phyloP scores from a whole-genome alignment of 257 asterid species.

The Ligustrum vulgare region DNA sequence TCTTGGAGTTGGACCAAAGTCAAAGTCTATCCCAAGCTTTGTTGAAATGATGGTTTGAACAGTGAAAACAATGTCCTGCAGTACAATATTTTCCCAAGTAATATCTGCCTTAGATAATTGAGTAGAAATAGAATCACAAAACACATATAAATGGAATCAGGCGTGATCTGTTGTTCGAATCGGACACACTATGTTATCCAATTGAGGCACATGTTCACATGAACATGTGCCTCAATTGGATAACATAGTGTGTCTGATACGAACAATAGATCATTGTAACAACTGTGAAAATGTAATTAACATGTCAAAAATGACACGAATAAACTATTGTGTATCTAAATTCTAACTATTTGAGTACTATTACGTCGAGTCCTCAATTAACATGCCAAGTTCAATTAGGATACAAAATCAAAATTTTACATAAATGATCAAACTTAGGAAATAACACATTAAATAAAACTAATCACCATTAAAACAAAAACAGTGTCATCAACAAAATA shows the following conservation, averaged over 20 bases:
- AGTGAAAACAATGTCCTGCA: constrained; percentile 74
- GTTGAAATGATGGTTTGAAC: constrained; percentile 87
- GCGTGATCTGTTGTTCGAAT: too few species aligned
- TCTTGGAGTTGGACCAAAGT: constrained; percentile 65
- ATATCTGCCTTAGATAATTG: background rate
- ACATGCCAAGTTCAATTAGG: background rate
- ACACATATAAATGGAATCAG: constrained; percentile 9
- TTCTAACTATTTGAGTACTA: constrained; percentile 4
- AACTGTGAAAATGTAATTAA: background rate
- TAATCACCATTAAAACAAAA: too few species aligned
- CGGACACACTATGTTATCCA: too few species aligned
- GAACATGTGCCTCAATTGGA: too few species aligned
- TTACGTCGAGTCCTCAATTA: too few species aligned
- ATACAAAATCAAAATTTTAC: background rate
- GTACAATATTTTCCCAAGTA: constrained; percentile 13
- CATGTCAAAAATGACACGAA: background rate
- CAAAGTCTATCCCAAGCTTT: constrained; percentile 62
- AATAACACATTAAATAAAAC: too few species aligned
- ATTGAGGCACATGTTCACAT: too few species aligned
- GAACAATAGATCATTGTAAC: too few species aligned
- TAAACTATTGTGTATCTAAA: constrained; percentile 4
- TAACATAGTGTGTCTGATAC: too few species aligned
- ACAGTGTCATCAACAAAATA: too few species aligned
- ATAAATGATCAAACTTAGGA: too few species aligned
- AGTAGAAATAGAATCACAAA: background rate